Evolutionary conservation across 2,329 filamentous ascomycete species (phyloP).

Genomic region (Coniella lustricola): DNA sequence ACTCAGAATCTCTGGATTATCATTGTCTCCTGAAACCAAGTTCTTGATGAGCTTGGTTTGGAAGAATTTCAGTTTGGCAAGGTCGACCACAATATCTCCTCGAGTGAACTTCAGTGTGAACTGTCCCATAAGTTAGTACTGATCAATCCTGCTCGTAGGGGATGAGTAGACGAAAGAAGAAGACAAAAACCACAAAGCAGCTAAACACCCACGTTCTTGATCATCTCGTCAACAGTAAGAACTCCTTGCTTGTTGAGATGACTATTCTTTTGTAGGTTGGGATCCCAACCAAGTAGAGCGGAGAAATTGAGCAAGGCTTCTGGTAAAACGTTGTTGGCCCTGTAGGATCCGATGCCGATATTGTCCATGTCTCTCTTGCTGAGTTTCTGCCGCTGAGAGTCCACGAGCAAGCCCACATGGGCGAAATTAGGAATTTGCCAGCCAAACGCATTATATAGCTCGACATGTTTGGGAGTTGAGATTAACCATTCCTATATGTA

Average conservation of each 20-base stretch:
- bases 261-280: conserved; percentile 34
- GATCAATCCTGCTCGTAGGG: background rate
- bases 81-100: conserved; percentile 77
- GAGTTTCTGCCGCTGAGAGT: conserved; percentile 63
- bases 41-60: conserved; percentile 35
- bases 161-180: no score
- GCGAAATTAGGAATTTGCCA: conserved; percentile 70
- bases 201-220: conserved; percentile 51
- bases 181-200: background rate
- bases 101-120: conserved; percentile 86
- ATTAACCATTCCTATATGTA: conserved; percentile 77
- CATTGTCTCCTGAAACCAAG: conserved; percentile 6
- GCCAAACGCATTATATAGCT: conserved; percentile 68
- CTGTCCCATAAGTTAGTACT: conserved; percentile 32
- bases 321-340: conserved; percentile 38
- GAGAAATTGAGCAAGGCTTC: conserved; percentile 68
- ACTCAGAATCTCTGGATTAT: conserved; percentile 1
- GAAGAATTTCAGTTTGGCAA: conserved; percentile 73
- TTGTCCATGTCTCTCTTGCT: conserved; percentile 70
- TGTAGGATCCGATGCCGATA: conserved; percentile 44
- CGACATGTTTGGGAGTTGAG: conserved; percentile 70
- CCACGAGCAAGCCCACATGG: conserved; percentile 71
- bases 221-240: conserved; percentile 63
- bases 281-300: conserved; percentile 77
- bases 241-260: conserved; percentile 51